These are phyloP conservation scores for Gymnopilus junonius DNA, from an alignment of 768 basidiomycete species.

Conservation along the genomic window DNA sequence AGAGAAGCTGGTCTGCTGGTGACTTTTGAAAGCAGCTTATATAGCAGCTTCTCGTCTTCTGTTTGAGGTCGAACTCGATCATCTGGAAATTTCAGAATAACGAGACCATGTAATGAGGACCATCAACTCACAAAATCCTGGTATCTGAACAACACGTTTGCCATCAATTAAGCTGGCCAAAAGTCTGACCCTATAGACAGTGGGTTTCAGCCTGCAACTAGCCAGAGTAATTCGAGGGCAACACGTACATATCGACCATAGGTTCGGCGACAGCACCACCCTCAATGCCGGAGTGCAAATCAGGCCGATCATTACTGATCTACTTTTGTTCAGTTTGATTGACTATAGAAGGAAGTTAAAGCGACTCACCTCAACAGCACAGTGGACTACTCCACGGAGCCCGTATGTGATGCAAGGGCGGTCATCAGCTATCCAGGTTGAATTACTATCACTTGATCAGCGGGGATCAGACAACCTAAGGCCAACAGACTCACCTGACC, in stretches of 20 bases:
- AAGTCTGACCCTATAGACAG: constrained; percentile 67
- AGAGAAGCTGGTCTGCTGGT: constrained; percentile 70
- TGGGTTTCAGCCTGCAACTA: not conserved
- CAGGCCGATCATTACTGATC: constrained; percentile 75
- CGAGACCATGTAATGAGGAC: too few relatives aligned
- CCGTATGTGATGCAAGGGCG: constrained; percentile 96
- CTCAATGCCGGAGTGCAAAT: constrained; percentile 93
- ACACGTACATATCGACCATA: constrained; percentile 85
- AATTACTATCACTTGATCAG: constrained; percentile 62
- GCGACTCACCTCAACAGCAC: constrained; percentile 64
- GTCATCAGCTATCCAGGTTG: constrained; percentile 94
- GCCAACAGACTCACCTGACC: constrained; percentile 58
- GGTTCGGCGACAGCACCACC: constrained; percentile 90
- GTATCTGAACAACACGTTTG: constrained; percentile 65
- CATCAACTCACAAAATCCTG: constrained; percentile 76
- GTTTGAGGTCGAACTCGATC: constrained; percentile 76
- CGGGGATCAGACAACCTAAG: not conserved
- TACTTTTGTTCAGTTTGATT: constrained; percentile 28
- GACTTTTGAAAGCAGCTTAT: constrained; percentile 68
- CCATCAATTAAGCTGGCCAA: constrained; percentile 71
- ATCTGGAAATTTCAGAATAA: constrained; percentile 45
- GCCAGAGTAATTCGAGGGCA: not conserved
- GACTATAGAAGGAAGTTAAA: not conserved
- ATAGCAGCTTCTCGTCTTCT: constrained; percentile 67
- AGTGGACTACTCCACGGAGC: constrained; percentile 91